A percentile compares a stretch with the other conserved stretches of the same genome.
Conservation (phyloP, 2,329 filamentous ascomycete species). For the Epichloe uncinata region DNA sequence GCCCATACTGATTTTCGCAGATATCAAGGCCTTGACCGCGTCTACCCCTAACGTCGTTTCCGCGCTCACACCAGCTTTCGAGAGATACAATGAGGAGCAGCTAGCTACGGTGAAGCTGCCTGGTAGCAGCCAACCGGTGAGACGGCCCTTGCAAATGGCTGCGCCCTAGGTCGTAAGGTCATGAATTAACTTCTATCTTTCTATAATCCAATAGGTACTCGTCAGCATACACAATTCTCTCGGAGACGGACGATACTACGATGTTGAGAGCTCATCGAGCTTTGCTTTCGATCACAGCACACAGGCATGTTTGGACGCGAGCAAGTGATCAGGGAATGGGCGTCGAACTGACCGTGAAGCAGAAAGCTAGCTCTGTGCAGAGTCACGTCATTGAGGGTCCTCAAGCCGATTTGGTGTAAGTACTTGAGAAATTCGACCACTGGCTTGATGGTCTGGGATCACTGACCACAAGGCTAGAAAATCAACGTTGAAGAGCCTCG, state of each 20-base stretch:
- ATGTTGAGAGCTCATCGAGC: constrained; percentile 74
- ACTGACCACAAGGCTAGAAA: constrained; percentile 40
- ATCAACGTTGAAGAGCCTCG: constrained; percentile 67
- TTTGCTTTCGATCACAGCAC: constrained; percentile 79
- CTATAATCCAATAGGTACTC: constrained; percentile 46
- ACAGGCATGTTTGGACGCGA: constrained; percentile 37
- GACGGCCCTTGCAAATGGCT: constrained; percentile 5
- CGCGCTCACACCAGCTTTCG: constrained; percentile 69
- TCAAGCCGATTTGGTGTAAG: constrained; percentile 70
- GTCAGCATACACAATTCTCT: constrained; percentile 79
- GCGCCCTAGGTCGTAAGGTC: neutral
- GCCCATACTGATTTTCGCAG: constrained; percentile 30
- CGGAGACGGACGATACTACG: constrained; percentile 74
- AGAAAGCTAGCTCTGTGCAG: constrained; percentile 75
- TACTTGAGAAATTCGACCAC: neutral
- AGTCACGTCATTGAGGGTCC: constrained; percentile 65
- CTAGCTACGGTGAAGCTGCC: constrained; percentile 81
- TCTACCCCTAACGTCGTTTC: constrained; percentile 54
- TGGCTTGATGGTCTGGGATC: neutral
- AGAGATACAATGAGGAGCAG: constrained; percentile 95
- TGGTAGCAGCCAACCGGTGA: constrained; percentile 53
- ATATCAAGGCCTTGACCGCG: constrained; percentile 76
- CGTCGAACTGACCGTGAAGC: constrained; percentile 5
- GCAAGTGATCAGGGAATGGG: neutral
- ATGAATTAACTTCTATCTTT: neutral